Conservation (phyloP, 1,284 basidiomycete species). For the Trametes pubescens region DNA sequence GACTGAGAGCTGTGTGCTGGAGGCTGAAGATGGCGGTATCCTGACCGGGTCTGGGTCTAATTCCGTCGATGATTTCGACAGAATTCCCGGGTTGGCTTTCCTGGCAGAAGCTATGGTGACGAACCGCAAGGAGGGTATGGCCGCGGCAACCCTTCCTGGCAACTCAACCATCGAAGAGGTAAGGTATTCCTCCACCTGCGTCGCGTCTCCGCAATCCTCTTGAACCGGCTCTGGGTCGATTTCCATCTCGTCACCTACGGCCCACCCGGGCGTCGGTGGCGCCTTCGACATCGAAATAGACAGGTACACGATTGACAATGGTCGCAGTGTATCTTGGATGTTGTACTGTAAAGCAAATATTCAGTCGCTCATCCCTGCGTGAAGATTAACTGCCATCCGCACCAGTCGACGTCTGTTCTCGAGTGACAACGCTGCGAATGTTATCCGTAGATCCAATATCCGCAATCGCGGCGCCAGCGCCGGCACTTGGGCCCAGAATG, state of each 20-base stretch:
- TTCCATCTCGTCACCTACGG: not conserved
- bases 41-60: not conserved
- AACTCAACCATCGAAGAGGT: not conserved
- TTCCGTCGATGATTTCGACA: not conserved
- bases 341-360: slow-evolving; percentile 2
- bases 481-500: slow-evolving; percentile 10
- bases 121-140: slow-evolving; percentile 10
- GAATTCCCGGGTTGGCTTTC: not conserved
- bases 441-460: slow-evolving; percentile 10
- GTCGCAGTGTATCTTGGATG: not conserved
- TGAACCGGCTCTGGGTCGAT: not conserved
- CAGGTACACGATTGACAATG: slow-evolving; percentile 5
- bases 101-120: not conserved
- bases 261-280: not conserved
- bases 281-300: not conserved
- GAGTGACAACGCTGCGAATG: not conserved
- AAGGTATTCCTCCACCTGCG: not conserved
- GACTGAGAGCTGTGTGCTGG: not conserved
- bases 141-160: not conserved
- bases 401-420: slow-evolving; percentile 17
- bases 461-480: slow-evolving; percentile 16
- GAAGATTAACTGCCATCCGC: not conserved
- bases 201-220: not conserved
- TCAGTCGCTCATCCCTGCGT: no score
- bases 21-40: not conserved